Evolutionary conservation across 129 eudicot species (phyloP).

Genomic region (Apium graveolens): DNA sequence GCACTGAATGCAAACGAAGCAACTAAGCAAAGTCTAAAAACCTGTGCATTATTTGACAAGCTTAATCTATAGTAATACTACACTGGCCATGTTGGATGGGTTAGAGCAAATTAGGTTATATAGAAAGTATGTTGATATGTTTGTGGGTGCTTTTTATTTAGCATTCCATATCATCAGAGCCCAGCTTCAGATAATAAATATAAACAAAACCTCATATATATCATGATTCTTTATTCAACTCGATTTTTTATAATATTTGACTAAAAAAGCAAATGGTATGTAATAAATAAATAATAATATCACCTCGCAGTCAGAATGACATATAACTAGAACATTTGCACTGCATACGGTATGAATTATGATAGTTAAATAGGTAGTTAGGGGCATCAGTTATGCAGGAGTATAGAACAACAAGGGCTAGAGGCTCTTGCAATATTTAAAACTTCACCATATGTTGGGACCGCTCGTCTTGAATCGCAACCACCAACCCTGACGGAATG

Average conservation of each 20-base stretch:
- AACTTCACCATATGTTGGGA: slow-evolving; percentile 78
- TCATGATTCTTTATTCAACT: not conserved
- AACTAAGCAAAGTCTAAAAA: not conserved
- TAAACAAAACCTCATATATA: not conserved
- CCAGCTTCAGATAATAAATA: not conserved
- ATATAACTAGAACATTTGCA: not conserved
- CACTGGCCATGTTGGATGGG: not conserved
- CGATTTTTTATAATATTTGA: not conserved
- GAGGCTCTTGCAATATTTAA: not conserved
- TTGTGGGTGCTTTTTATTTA: not conserved
- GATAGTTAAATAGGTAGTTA: not conserved
- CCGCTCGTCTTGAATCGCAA: slow-evolving; percentile 90
- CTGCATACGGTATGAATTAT: not conserved
- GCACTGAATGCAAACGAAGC: not conserved
- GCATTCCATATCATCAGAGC: not conserved
- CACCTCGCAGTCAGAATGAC: not conserved
- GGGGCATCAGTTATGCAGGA: not conserved
- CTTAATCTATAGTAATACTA: not conserved
- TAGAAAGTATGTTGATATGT: not conserved
- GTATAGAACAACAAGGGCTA: not conserved
- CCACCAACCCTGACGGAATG: slow-evolving; percentile 71
- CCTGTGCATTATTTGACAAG: not conserved
- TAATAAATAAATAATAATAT: not conserved
- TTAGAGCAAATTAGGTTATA: not conserved
- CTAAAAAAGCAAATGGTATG: not conserved